Base-by-base conservation (phyloP, 106 monocot species). In the Allium sativum region DNA sequence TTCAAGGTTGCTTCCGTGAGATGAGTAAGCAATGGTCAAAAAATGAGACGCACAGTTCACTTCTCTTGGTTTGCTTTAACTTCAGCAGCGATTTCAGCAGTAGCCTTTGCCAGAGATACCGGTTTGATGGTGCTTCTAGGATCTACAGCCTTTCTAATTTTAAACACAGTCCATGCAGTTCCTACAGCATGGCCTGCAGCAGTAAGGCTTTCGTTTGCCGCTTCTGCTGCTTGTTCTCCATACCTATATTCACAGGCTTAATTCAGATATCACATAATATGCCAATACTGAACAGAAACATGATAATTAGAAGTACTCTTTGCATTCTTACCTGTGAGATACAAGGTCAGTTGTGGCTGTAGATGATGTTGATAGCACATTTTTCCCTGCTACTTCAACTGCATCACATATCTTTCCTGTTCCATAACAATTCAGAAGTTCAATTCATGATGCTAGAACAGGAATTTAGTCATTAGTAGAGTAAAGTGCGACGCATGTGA, bases 161-260 rank as follows among this genome's bases (percentile, higher is more conserved):
- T 96, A 67, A 96, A 91, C 18, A 96, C 96, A 14, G 90, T 76
- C 90, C 87, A 91, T 53, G 91, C 90, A 6, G 87, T 82, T 55
- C 90, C 96, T 16, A 82, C 44, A 14, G 84, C 91, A 53, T 88
- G 90, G 17, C 96, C 96, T 20, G 87, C 82, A 12, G 84, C 87
- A 48, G 68, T 64, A 42, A 96, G 70, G 7, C 87, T 70, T 60
- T 84, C 68, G 11, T 75, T 71, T 50, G 90, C 84, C 6, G 64
- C 64, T 42, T 84, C 70, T 8, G 65, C 90, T 11, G 90, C 95
- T 56, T 82, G 72, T 0, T 96, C 90, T 11, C 95, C 95, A 63
- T 90, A 90, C 68, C 93, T 89, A 22, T 16, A 59, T 42, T 3
- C 48, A 50, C 6, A 50, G 15, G 15, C 15, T 31, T 31, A 31